Percentiles rank a stretch among this genome's conserved stretches.
Conservation (phyloP, 306 rosid genomes). For the Fragaria ananassa region DNA sequence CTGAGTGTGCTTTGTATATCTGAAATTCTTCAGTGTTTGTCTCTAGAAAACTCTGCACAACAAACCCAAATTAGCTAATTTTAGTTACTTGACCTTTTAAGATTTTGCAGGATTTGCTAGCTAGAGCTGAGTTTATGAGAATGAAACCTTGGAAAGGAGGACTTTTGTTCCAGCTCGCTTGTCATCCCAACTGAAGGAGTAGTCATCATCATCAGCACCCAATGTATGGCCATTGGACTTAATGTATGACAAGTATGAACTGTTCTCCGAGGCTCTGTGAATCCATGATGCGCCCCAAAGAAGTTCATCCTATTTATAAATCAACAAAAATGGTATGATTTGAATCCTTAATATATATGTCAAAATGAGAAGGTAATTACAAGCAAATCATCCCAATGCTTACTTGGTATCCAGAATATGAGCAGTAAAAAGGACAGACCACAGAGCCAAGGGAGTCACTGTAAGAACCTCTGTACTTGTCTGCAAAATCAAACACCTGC, state of each 20-base stretch:
- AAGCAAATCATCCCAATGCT: slow-evolving; percentile 2
- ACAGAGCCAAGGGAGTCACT: slow-evolving; percentile 66
- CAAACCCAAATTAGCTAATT: not conserved
- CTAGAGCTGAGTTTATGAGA: not conserved
- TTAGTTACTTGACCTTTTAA: not conserved
- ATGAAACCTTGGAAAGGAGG: slow-evolving; percentile 66
- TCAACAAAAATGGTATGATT: not conserved
- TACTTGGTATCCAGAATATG: slow-evolving; percentile 87
- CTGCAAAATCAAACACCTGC: slow-evolving; percentile 77
- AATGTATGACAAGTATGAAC: slow-evolving; percentile 53
- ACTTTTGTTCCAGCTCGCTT: slow-evolving; percentile 82
- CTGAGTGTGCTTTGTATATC: slow-evolving; percentile 69
- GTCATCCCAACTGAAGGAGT: slow-evolving; percentile 88
- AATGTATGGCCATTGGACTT: slow-evolving; percentile 71
- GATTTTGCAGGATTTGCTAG: not conserved
- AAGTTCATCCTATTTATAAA: slow-evolving; percentile 69
- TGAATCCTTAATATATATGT: not conserved
- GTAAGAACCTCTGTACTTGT: slow-evolving; percentile 75
- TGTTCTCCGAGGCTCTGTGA: slow-evolving; percentile 59
- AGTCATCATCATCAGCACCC: slow-evolving; percentile 76
- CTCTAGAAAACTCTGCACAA: slow-evolving; percentile 57
- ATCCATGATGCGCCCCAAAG: slow-evolving; percentile 96
- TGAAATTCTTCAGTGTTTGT: slow-evolving; percentile 50
- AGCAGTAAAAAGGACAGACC: slow-evolving; percentile 91
- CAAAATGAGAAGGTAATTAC: not conserved